Percentiles rank a stretch among this genome's conserved stretches.
These are phyloP conservation scores for Pseudogymnoascus sp. DNA, from an alignment of 2,329 filamentous ascomycete species.

Conservation along the genomic window DNA sequence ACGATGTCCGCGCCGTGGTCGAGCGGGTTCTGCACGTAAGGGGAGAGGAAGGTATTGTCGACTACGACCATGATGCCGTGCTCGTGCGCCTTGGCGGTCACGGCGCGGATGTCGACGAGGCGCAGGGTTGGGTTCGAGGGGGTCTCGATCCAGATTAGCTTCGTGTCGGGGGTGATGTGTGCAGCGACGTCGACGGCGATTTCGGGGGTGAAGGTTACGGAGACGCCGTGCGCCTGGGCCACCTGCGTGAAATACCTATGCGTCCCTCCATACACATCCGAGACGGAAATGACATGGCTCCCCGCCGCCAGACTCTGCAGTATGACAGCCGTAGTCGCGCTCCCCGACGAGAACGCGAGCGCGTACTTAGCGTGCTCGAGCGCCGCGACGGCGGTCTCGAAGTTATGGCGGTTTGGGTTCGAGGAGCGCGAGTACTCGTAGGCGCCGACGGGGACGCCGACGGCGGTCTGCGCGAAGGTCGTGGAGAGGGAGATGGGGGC, in stretches of 20 bases:
- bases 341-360: constrained; percentile 89
- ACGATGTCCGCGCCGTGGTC: constrained; percentile 94
- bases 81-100: constrained; percentile 73
- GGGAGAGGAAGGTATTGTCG: constrained; percentile 96
- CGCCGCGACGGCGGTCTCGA: constrained; percentile 82
- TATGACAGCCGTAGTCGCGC: constrained; percentile 85
- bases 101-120: constrained; percentile 83
- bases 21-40: constrained; percentile 93
- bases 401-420: constrained; percentile 93
- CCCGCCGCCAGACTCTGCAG: constrained; percentile 85
- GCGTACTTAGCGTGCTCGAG: constrained; percentile 90
- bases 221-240: constrained; percentile 84
- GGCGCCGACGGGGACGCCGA: constrained; percentile 76
- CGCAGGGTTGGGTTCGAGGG: constrained; percentile 91
- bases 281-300: constrained; percentile 91
- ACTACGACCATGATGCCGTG: constrained; percentile 94
- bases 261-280: constrained; percentile 95
- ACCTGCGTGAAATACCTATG: constrained; percentile 99
- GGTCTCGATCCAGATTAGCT: constrained; percentile 93
- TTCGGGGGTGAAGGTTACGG: constrained; percentile 86
- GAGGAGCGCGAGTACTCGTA: constrained; percentile 92
- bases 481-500: constrained; percentile 93
- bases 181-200: constrained; percentile 82
- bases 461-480: constrained; percentile 84
- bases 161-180: constrained; percentile 81